These are phyloP conservation scores for Fusarium clavum DNA, from an alignment of 2,329 filamentous ascomycete species.

Conservation along the genomic window DNA sequence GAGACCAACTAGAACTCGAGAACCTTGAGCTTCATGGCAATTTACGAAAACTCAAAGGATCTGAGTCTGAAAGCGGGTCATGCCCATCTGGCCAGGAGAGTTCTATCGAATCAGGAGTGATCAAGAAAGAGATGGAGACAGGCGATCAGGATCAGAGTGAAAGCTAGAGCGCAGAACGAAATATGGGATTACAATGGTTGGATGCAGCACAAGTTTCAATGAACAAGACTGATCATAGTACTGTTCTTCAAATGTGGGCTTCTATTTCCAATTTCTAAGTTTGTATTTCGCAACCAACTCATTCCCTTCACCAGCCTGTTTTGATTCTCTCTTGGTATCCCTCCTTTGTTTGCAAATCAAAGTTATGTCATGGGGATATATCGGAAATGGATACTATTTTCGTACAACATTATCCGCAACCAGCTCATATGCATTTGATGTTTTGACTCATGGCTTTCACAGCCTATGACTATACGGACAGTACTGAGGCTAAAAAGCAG, in stretches of 20 bases:
- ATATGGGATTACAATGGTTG: not conserved
- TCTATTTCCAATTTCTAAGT: not conserved
- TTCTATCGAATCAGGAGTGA: conserved; percentile 27
- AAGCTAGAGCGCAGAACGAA: not conserved
- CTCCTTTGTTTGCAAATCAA: conserved; percentile 7
- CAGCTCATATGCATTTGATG: not conserved
- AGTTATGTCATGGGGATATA: not conserved
- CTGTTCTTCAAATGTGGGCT: not conserved
- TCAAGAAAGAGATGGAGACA: not conserved
- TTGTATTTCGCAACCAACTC: not conserved
- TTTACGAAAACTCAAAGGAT: conserved; percentile 37
- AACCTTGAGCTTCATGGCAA: conserved; percentile 44
- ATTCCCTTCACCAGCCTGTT: conserved; percentile 2
- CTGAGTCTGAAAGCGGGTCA: conserved; percentile 16
- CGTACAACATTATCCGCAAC: conserved; percentile 6
- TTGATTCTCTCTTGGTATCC: conserved; percentile 23
- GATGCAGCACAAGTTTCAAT: not conserved
- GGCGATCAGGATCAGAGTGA: conserved; percentile 18
- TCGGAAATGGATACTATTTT: not conserved
- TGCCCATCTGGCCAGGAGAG: conserved; percentile 25
- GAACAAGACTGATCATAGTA: not conserved
- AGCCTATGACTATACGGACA: not conserved
- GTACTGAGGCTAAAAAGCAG: not conserved
- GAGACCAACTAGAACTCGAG: conserved; percentile 40
- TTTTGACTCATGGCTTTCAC: not conserved